Conservation (phyloP, 805 yeast species). For the Scheffersomyces coipomensis region DNA sequence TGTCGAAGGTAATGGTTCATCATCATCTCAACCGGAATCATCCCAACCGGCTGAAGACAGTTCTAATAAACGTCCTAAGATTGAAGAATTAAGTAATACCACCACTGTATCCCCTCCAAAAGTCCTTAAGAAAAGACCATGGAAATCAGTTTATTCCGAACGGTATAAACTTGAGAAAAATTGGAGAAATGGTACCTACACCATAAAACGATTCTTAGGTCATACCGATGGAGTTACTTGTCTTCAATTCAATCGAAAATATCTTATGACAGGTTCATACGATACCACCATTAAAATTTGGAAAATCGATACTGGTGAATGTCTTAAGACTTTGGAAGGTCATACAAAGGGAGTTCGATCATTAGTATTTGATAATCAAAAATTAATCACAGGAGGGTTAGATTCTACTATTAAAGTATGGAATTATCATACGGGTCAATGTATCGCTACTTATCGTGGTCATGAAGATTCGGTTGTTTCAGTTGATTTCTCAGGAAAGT, state of each 20-base stretch:
- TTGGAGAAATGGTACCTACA: constrained; percentile 85
- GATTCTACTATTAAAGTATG: constrained; percentile 92
- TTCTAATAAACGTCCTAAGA: not conserved
- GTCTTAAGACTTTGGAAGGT: constrained; percentile 78
- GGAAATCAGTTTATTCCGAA: constrained; percentile 94
- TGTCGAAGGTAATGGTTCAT: not conserved
- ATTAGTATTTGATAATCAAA: constrained; percentile 81
- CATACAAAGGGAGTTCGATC: constrained; percentile 87
- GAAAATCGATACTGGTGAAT: constrained; percentile 79
- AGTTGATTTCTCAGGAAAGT: constrained; percentile 75
- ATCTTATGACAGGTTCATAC: constrained; percentile 87
- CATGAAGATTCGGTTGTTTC: constrained; percentile 84
- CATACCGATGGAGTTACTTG: constrained; percentile 90
- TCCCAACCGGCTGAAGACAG: not conserved
- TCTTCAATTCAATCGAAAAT: constrained; percentile 73
- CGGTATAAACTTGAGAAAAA: constrained; percentile 88
- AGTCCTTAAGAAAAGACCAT: constrained; percentile 57
- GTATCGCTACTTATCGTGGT: constrained; percentile 90
- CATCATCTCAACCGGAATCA: constrained; percentile 5
- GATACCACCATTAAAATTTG: constrained; percentile 91
- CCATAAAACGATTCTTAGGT: constrained; percentile 64
- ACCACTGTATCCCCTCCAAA: constrained; percentile 1
- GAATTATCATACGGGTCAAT: constrained; percentile 93
- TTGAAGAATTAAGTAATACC: not conserved
- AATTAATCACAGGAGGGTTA: constrained; percentile 87